A percentile compares a stretch with the other conserved stretches of the same genome.
Evolutionary conservation across 257 asterid species (phyloP).

Genomic region (Primulina eburnea): DNA sequence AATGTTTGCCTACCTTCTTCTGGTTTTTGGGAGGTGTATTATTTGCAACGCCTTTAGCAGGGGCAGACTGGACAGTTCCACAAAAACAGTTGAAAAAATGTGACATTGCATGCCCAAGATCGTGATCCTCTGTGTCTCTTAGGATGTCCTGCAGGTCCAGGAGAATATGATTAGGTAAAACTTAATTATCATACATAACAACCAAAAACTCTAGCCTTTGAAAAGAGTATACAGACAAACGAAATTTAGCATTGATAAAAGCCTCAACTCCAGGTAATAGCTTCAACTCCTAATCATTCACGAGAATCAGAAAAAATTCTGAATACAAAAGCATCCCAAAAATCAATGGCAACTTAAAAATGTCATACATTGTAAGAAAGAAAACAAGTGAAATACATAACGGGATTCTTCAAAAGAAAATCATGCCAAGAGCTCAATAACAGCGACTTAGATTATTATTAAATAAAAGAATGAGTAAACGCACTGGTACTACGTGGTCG

Average conservation of each 20-base stretch:
- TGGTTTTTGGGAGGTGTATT: conserved; percentile 49
- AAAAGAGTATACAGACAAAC: neutral
- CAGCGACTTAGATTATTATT: neutral
- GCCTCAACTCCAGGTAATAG: conserved; percentile 12
- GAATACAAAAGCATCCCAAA: neutral
- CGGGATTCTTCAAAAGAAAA: neutral
- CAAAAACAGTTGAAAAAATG: conserved; percentile 76
- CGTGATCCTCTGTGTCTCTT: conserved; percentile 86
- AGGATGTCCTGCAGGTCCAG: conserved; percentile 58
- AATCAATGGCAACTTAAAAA: neutral
- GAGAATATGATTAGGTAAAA: conserved; percentile 21
- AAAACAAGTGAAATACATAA: neutral
- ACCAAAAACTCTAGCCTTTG: neutral
- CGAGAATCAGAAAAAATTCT: neutral
- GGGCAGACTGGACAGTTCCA: conserved; percentile 47
- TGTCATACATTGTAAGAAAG: neutral
- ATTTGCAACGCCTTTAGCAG: conserved; percentile 47
- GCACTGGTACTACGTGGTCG: too few relatives aligned
- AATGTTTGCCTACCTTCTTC: conserved; percentile 47
- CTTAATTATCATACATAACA: neutral
- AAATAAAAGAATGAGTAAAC: neutral
- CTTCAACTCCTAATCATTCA: conserved; percentile 9
- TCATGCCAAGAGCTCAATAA: neutral
- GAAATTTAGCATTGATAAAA: neutral
- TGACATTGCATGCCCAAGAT: conserved; percentile 67